Base-by-base conservation (phyloP, 1,139 yeast genomes). In the Pichia sp. region DNA sequence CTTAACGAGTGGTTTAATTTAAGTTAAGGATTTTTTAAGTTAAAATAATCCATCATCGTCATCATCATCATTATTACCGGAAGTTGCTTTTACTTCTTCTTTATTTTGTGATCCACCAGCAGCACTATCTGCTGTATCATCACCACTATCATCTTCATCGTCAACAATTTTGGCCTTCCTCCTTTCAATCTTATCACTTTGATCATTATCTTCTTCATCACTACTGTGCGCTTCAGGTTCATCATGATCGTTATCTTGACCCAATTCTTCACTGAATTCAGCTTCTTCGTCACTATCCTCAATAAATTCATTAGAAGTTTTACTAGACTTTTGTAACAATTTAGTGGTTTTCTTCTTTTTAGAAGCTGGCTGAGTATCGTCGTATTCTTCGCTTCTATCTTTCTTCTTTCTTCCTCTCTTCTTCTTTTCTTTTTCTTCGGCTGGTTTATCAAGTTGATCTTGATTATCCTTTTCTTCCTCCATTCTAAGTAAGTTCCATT, bases 401-500 rank as follows among this genome's bases (percentile, higher is more conserved):
- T 49, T 47, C 49, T 52, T 52, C 50, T 50, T 53, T 34, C 46
- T 50, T 5, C 49, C 50, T 41, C 53, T 52, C 38, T 49, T 52
- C 33, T 45, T 42, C 35, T 49, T 47, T 14, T 50, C 58, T 11
- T 48, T 57, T 14, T 48, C 61, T 13, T 47, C 57, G 5, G 45
- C 57, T 6, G 48, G 51, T 16, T 43, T 52, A 27, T 57, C 61
- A 14, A 58, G 30, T 7, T 51, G 56, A 41, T 61, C 59, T 38
- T 51, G 51, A 27, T 48, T 57, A 41, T 60, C 65, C 40, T 55
- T 57, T 34, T 60, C 65, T 38, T 62, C 66, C 50, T 66, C 76
- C 60, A 64, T 52, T 35, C 76, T 66, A 51, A 74, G 75, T 57
- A 78, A 82, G 29, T 83, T 84, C 91, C 93, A 80, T 57, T 81